Conservation (phyloP, 805 yeast species). For the Torulaspora maleeae region DNA sequence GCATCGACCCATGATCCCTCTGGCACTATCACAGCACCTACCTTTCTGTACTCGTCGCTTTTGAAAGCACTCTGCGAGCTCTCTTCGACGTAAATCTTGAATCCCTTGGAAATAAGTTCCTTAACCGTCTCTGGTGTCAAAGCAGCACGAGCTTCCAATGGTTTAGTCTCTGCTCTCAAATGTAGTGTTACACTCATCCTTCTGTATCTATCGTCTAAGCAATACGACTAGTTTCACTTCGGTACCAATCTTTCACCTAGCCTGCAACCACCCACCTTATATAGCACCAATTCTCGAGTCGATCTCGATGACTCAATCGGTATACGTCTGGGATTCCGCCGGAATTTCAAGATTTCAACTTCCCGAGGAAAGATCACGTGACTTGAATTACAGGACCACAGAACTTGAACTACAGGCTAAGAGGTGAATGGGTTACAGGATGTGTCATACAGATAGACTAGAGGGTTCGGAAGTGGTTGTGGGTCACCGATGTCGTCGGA, state of each 20-base stretch:
- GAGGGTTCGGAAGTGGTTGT: neutral
- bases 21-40: conserved; percentile 86
- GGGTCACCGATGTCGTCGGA: conserved; percentile 24
- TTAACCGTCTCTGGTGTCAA: conserved; percentile 89
- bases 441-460: neutral
- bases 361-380: conserved; percentile 2
- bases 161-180: conserved; percentile 95
- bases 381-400: neutral
- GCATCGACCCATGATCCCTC: conserved; percentile 91
- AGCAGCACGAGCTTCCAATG: conserved; percentile 95
- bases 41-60: conserved; percentile 67
- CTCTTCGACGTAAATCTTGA: conserved; percentile 83
- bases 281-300: neutral
- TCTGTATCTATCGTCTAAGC: conserved; percentile 1
- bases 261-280: neutral
- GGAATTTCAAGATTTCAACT: neutral
- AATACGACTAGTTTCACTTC: conserved; percentile 10
- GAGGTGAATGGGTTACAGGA: neutral
- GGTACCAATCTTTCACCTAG: neutral
- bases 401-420: neutral
- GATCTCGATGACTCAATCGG: conserved; percentile 2
- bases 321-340: neutral
- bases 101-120: conserved; percentile 79
- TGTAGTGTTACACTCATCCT: conserved; percentile 59
- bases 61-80: conserved; percentile 78